Base-by-base conservation (phyloP, 768 basidiomycete species). In the Tulasnella sp. region DNA sequence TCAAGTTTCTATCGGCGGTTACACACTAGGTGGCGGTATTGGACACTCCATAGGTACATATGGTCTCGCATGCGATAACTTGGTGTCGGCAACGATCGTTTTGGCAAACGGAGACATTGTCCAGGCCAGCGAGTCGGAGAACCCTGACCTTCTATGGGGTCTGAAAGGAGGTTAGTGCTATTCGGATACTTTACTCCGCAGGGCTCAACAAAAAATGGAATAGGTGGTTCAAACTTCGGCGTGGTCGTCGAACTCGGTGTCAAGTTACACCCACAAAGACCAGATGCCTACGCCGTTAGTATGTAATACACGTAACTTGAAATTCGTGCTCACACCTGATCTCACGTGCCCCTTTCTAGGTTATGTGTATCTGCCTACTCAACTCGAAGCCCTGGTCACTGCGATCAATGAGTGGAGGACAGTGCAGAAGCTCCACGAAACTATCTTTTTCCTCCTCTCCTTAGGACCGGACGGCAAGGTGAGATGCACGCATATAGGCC, bases 11-110 rank as follows among this genome's bases (percentile, higher is more conserved):
- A 19, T 75, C n/a, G 22, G 67, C 29, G 74, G 67, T 19, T 67
- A 76, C 9, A 54, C 54, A n/a, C 42, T 79, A 9, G 79, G 78
- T 6, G 81, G 81, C 22, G 81, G 81, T 22, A 79, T 77, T 67
- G 81, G 81, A 12, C 76, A 52, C 52, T 71, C 79, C 34, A 78
- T 78, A n/a, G 81, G 78, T 12, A 42, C 72, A 71, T 67, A 80
- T 58, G 81, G 81, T 17, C 42, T 81, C 34, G 76, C 77, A 38
- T 71, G 78, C 58, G 81, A 81, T 71, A 79, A 81, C 68, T 34
- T 81, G 29, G 42, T 79, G 9, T 71, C 79, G 38, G 79, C 72
- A 5, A 76, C 67, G 6, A 39, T 76, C 12, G 75, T 76, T 22
- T 19, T 54, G 9, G 75, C 75, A 1, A 76, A 31, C 29, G 75